phyloP scores from a whole-genome alignment of 331 rosid species.

The Phaseolus coccineus region DNA sequence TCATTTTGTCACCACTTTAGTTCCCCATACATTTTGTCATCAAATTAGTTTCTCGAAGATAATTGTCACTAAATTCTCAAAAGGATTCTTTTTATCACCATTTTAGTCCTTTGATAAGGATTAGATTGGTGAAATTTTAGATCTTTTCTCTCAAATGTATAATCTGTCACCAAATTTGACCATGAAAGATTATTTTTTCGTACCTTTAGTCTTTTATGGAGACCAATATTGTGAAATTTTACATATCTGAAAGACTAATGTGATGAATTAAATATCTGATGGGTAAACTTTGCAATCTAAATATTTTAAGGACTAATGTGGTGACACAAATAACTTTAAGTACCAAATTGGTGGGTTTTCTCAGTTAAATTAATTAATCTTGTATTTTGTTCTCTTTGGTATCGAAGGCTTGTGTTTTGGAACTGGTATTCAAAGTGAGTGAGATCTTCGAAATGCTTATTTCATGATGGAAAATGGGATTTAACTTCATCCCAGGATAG shows the following conservation, averaged over 20 bases:
- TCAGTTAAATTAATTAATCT: background rate
- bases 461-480: slow-evolving; percentile 11
- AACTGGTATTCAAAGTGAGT: background rate
- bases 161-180: background rate
- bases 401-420: background rate
- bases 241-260: background rate
- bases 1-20: background rate
- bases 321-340: background rate
- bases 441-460: background rate
- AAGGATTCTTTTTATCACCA: background rate
- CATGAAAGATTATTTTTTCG: background rate
- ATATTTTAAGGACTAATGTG: background rate
- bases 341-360: background rate
- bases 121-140: background rate
- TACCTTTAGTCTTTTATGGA: background rate
- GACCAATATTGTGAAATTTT: no score
- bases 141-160: background rate
- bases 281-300: background rate
- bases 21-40: background rate
- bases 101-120: background rate
- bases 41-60: background rate
- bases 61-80: no score
- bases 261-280: background rate
- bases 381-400: background rate
- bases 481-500: background rate